A percentile compares a stretch with the other conserved stretches of the same genome.
Evolutionary conservation across 139 green algal species (phyloP).

Genomic region (Penium margaritaceum): DNA sequence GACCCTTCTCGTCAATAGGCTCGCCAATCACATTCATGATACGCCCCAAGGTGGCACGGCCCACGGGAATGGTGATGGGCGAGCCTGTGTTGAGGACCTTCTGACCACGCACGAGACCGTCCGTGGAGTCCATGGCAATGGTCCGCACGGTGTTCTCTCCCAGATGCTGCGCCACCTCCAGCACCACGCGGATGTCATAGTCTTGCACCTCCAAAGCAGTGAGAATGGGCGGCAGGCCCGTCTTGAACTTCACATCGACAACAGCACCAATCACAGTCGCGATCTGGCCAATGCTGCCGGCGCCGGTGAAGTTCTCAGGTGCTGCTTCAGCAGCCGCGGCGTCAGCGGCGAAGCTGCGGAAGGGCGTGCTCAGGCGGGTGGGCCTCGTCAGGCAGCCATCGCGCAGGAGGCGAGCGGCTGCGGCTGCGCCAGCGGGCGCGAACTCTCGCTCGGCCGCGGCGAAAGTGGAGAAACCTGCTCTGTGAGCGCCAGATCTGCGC

Average conservation of each 20-base stretch:
- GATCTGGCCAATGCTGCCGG: slow-evolving; percentile 37
- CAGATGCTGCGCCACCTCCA: slow-evolving; percentile 95
- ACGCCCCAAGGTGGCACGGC: slow-evolving; percentile 87
- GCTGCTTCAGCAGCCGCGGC: neutral
- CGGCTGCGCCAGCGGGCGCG: no score
- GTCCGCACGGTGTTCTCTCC: slow-evolving; percentile 91
- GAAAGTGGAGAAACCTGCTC: no score
- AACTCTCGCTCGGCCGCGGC: no score
- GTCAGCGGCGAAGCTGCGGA: slow-evolving; percentile 17
- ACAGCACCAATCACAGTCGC: slow-evolving; percentile 91
- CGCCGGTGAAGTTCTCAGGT: slow-evolving; percentile 29
- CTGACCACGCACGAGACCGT: slow-evolving; percentile 89
- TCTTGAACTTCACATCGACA: slow-evolving; percentile 93
- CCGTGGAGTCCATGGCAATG: slow-evolving; percentile 98
- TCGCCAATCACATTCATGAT: slow-evolving; percentile 99
- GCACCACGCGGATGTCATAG: slow-evolving; percentile 74
- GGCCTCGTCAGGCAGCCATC: no score
- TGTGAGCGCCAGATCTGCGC: no score
- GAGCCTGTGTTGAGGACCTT: slow-evolving; percentile 78
- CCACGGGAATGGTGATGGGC: slow-evolving; percentile 88
- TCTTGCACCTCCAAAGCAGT: slow-evolving; percentile 65
- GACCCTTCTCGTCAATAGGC: slow-evolving; percentile 92
- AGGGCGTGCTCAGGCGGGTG: no score
- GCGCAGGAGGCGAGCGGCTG: no score
- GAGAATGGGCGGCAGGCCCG: slow-evolving; percentile 85